phyloP scores from a whole-genome alignment of 2,329 filamentous ascomycete genomes.

The Colletotrichum australisinense region DNA sequence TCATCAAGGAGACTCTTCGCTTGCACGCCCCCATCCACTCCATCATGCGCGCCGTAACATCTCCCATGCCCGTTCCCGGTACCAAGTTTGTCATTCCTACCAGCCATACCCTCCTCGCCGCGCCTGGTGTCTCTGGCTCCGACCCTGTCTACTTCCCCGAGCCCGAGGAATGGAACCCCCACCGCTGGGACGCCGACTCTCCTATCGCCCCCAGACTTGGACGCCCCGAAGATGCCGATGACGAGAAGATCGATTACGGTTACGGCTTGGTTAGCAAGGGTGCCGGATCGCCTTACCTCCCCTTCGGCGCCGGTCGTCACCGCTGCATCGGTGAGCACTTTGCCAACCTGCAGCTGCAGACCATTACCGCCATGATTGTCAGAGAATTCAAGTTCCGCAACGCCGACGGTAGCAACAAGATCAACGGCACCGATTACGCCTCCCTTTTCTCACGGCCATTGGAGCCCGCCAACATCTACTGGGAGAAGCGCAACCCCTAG shows the following conservation, averaged over 20 bases:
- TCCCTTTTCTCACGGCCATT: slow-evolving; percentile 81
- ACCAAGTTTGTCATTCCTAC: slow-evolving; percentile 87
- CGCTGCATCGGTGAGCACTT: slow-evolving; percentile 98
- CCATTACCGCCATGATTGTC: slow-evolving; percentile 82
- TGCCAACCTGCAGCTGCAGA: slow-evolving; percentile 90
- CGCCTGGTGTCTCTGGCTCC: slow-evolving; percentile 83
- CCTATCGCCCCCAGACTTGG: slow-evolving; percentile 62
- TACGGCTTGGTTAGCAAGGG: slow-evolving; percentile 95
- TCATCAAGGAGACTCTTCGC: slow-evolving; percentile 92
- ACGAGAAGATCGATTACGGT: slow-evolving; percentile 90
- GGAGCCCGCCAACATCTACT: slow-evolving; percentile 77
- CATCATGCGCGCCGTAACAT: slow-evolving; percentile 92
- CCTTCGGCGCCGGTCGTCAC: slow-evolving; percentile 93
- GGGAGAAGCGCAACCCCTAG: slow-evolving; percentile 72
- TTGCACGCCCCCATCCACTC: slow-evolving; percentile 95
- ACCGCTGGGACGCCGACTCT: slow-evolving; percentile 83
- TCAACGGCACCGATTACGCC: slow-evolving; percentile 76
- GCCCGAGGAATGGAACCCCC: slow-evolving; percentile 86
- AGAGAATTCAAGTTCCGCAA: slow-evolving; percentile 85
- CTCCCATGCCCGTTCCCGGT: slow-evolving; percentile 84
- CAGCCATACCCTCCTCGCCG: slow-evolving; percentile 83
- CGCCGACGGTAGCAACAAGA: slow-evolving; percentile 73
- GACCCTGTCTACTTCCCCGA: slow-evolving; percentile 84
- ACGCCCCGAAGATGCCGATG: slow-evolving; percentile 61
- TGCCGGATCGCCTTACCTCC: slow-evolving; percentile 88